These are phyloP conservation scores for Thuidium tamariscinum DNA, from an alignment of 225 moss, liverwort and hornwort genomes.

Conservation along the genomic window DNA sequence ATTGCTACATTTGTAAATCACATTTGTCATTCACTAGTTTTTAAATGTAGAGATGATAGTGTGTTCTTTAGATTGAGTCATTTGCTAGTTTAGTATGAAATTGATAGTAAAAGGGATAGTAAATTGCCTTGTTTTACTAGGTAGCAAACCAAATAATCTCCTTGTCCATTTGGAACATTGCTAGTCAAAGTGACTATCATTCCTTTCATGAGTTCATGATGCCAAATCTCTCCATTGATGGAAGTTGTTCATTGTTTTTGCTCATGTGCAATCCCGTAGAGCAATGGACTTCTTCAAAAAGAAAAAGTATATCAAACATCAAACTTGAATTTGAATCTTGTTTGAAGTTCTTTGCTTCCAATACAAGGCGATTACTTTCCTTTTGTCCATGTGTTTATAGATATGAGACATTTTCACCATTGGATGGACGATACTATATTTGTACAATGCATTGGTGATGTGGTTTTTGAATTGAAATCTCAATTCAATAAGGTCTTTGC, in stretches of 20 bases:
- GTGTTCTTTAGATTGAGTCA: no score
- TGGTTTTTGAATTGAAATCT: not conserved
- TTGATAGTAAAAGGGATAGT: no score
- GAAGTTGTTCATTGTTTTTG: not conserved
- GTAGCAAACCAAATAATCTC: no score
- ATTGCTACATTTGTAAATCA: no score
- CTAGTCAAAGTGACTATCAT: fast-evolving
- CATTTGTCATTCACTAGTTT: no score
- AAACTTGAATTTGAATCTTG: not conserved
- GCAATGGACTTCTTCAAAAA: no score
- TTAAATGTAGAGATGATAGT: no score
- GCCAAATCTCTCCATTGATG: not conserved
- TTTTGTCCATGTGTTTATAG: not conserved
- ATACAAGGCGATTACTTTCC: not conserved
- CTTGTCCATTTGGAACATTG: not conserved
- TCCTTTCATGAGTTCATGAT: not conserved
- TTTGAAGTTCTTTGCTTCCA: not conserved
- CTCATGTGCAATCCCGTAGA: not conserved
- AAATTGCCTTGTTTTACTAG: no score
- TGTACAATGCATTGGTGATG: fast-evolving
- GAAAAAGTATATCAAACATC: fast-evolving
- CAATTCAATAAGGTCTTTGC: not conserved
- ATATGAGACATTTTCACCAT: not conserved
- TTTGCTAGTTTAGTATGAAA: no score
- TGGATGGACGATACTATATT: not conserved